Evolutionary conservation across 768 basidiomycete species (phyloP).

Genomic region (Boletellus emodensis): DNA sequence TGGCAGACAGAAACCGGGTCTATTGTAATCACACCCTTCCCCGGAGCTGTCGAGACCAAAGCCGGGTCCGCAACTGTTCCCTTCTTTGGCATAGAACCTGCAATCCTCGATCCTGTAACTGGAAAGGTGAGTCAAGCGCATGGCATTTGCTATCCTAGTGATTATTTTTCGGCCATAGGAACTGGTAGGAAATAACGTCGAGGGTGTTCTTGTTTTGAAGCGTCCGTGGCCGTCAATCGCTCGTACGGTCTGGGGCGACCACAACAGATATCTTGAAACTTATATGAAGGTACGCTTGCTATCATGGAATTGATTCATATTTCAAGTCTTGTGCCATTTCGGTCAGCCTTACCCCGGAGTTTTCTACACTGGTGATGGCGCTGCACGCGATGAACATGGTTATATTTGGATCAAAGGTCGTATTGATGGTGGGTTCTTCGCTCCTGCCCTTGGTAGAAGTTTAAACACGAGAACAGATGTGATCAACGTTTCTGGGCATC

Average conservation of each 20-base stretch:
- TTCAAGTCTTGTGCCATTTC: constrained; percentile 25
- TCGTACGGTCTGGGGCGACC: constrained; percentile 87
- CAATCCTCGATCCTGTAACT: constrained; percentile 78
- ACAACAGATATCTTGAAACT: constrained; percentile 77
- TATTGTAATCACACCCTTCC: constrained; percentile 92
- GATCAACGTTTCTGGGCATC: constrained; percentile 97
- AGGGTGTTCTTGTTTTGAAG: constrained; percentile 85
- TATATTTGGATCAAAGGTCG: constrained; percentile 99
- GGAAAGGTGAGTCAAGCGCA: constrained; percentile 49
- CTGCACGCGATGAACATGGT: constrained; percentile 88
- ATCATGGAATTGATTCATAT: constrained; percentile 32
- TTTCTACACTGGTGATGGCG: constrained; percentile 98
- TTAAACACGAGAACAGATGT: constrained; percentile 53
- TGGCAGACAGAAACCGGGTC: constrained; percentile 99
- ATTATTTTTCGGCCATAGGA: constrained; percentile 35
- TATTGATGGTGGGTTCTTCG: constrained; percentile 67
- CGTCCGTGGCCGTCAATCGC: constrained; percentile 95
- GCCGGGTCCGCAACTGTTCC: constrained; percentile 96
- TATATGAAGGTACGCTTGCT: constrained; percentile 53
- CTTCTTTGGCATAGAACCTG: constrained; percentile 93
- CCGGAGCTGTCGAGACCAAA: constrained; percentile 94
- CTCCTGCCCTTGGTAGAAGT: neutral
- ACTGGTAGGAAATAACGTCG: constrained; percentile 76
- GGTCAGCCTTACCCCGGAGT: constrained; percentile 74
- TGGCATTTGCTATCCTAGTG: neutral